Evolutionary conservation across 148 eudicot species (phyloP), one percentile per base, ranked within the genome.

Genomic region (Rhododendron simsii): DNA sequence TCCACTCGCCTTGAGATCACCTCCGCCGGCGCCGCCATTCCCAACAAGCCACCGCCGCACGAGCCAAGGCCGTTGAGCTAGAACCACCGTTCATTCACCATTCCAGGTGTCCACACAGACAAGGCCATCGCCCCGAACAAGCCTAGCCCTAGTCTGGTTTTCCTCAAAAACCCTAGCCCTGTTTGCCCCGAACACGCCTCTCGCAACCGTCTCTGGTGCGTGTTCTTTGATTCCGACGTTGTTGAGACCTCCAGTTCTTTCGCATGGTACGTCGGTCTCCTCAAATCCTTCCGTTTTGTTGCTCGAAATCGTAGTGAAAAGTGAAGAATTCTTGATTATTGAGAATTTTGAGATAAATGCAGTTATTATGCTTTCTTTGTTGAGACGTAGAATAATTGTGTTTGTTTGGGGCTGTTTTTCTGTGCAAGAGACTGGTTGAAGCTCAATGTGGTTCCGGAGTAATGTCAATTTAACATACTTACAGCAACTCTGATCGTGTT

Each of bases 181-280:
- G 63, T 85, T 33, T 85, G 57, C 41, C 91, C 89, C 7, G 87
- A 91, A 35, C 90, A 83, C 26, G 88, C 90, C 76, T 84, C 90
- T 45, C 80, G 37, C 4, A 85, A 86, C 51, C 92, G 92, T 28
- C 73, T 96, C 75, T 95, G 99, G 98, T 96, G 99, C 81, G 89
- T 91, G 35, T 95, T 96, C 86, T 96, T 98, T 86, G 96, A 91
- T 55, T 88, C 65, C 48, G 93, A 93, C 63, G 76, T 95, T 77
- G 47, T 84, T 44, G 93, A 93, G 71, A 44, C 84, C 57, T 85
- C 80, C 61, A 91, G 87, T 89, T 53, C 88, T 37, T 91, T 91
- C 67, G 85, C 92, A 21, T 87, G 99, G 99, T 96, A 81, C 16
- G 83, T 87, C 28, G 0, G 9, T 81, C 47, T 12, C 7, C 75